phyloP scores from a whole-genome alignment of 768 basidiomycete genomes.

The Russula emetica region DNA sequence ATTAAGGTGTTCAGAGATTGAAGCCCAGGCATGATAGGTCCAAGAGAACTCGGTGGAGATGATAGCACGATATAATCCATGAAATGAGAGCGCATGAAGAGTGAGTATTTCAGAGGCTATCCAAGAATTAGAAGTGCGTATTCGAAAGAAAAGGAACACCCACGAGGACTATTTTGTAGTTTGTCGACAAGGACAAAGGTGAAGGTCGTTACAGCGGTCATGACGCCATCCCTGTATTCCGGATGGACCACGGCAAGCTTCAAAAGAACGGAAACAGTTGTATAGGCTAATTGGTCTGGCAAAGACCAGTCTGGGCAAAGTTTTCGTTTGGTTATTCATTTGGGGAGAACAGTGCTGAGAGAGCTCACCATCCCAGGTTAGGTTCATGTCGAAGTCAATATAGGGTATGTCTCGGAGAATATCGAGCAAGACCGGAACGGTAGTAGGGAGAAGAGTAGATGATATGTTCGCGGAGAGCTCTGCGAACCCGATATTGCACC shows the following conservation, averaged over 20 bases:
- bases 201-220: constrained; percentile 59
- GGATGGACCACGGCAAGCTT: constrained; percentile 54
- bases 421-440: constrained; percentile 58
- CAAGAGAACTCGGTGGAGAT: constrained; percentile 74
- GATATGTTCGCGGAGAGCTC: constrained; percentile 68
- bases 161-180: constrained; percentile 52
- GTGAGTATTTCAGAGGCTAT: constrained; percentile 69
- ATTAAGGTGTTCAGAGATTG: constrained; percentile 49
- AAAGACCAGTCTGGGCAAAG: constrained; percentile 70
- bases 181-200: constrained; percentile 52
- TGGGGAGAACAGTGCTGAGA: background rate
- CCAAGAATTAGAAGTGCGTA: background rate
- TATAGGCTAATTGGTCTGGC: constrained; percentile 78
- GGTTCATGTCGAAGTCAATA: constrained; percentile 70
- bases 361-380: constrained; percentile 73
- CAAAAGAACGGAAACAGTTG: constrained; percentile 72
- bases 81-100: constrained; percentile 74
- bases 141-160: constrained; percentile 31
- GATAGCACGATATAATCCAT: constrained; percentile 83
- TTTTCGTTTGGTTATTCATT: background rate
- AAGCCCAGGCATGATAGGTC: constrained; percentile 62
- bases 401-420: constrained; percentile 68
- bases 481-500: constrained; percentile 81
- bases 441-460: constrained; percentile 46
- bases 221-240: constrained; percentile 47